Conservation (phyloP, 148 eudicot species). For the Silene latifolia region DNA sequence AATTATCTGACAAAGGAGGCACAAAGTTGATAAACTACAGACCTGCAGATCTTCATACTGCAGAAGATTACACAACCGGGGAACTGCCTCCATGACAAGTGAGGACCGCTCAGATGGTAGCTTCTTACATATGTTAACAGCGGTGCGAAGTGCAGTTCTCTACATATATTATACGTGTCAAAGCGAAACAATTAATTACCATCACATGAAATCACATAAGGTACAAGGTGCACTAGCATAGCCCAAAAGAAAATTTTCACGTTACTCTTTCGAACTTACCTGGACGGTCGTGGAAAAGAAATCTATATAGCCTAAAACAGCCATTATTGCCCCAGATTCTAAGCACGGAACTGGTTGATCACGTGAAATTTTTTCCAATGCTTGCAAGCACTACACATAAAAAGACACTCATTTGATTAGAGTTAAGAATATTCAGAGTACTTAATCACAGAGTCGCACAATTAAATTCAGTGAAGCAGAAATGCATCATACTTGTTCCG, state of each 20-base stretch:
- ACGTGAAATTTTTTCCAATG: constrained; percentile 87
- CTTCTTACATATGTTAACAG: constrained; percentile 79
- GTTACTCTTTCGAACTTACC: constrained; percentile 34
- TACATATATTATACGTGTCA: constrained; percentile 11
- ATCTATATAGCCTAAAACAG: constrained; percentile 74
- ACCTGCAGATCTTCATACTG: constrained; percentile 91
- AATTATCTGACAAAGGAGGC: constrained; percentile 5
- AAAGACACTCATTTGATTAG: constrained; percentile 10
- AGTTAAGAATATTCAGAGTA: background rate
- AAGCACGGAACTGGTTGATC: constrained; percentile 79
- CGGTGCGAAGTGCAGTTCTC: constrained; percentile 89
- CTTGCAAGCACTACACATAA: constrained; percentile 88
- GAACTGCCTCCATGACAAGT: constrained; percentile 79
- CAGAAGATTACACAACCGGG: constrained; percentile 77
- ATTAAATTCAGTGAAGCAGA: background rate
- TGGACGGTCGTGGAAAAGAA: constrained; percentile 88
- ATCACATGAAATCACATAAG: background rate
- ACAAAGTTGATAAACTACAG: constrained; percentile 6
- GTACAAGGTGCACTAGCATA: background rate
- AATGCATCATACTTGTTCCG: constrained; percentile 71
- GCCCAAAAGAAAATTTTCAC: background rate
- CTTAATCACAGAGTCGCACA: background rate
- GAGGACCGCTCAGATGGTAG: constrained; percentile 70
- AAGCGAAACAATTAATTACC: constrained; percentile 10
- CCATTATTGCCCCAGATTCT: constrained; percentile 80